Evolutionary conservation across 2,329 filamentous ascomycete species (phyloP), one percentile per base, ranked within the genome.

Genomic region (Aureobasidium sp.): DNA sequence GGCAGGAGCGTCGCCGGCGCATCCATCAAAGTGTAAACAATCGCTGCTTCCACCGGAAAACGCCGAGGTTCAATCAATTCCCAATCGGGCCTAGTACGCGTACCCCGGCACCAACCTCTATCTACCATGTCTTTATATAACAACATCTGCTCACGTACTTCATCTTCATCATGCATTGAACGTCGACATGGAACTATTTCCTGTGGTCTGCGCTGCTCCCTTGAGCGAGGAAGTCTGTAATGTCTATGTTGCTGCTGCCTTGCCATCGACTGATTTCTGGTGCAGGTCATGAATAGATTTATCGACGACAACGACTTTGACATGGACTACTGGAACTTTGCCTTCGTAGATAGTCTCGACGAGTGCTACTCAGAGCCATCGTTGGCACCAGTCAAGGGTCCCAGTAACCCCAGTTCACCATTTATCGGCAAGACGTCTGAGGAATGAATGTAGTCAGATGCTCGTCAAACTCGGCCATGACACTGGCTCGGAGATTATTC

Each of bases 1-100:
- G 29, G 29, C 14, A 25, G 14, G 32, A 54, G 25, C 30, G 29
- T 37, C 27, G 58, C 58, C 48, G 47, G 58, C 59, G 59, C 59
- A 51, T 39, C 44, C 27, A 50, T 29, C 47, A 61, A 47, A 44
- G 53, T 45, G 49, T 55, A 61, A 61, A 61, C 59, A 61, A 48
- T 53, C 39, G 16, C 9, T 21, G 27, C 30, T 50, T 51, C 36
- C 55, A 9, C 32, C 53, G 30, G 29, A n/a, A 47, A 57, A 36
- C 49, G 11, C 34, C 49, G 36, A 53, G 13, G 11, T 39, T 3
- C 11, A 27, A 29, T 42, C 34, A 41, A 4, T 54, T 54, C 50
- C 50, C 11, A 11, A 42, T 54, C n/a, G 3, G 50, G 50, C 7
- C 50, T 54, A 54, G 50, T 41, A 13, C n/a, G 13, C 21, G 7